phyloP scores from a whole-genome alignment of 352 stramenopile species.

The Globisporangium heterothallicum region DNA sequence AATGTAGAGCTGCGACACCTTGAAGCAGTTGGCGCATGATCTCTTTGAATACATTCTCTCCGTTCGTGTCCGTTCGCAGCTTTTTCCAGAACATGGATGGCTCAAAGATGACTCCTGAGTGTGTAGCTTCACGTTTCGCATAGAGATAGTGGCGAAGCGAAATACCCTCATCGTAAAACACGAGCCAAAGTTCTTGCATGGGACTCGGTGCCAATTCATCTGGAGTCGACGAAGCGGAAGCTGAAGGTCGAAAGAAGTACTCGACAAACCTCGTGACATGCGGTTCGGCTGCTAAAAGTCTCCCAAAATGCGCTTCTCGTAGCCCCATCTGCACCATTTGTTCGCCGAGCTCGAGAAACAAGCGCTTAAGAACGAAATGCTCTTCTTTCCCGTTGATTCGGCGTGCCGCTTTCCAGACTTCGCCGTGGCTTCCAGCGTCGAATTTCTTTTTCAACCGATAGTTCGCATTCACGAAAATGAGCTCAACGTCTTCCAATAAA shows the following conservation, averaged over 20 bases:
- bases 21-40: conserved; percentile 94
- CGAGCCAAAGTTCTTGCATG: conserved; percentile 77
- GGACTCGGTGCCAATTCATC: conserved; percentile 1
- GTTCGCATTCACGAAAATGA: conserved; percentile 69
- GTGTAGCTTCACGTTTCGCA: conserved; percentile 38
- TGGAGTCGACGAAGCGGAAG: not conserved
- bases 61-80: conserved; percentile 43
- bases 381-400: conserved; percentile 22
- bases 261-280: conserved; percentile 86
- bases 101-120: conserved; percentile 52
- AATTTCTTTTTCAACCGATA: conserved; percentile 80
- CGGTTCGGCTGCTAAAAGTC: conserved; percentile 32
- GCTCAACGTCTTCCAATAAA: conserved; percentile 37
- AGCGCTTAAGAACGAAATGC: conserved; percentile 80
- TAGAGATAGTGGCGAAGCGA: conserved; percentile 88
- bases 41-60: conserved; percentile 78
- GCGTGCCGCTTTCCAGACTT: conserved; percentile 66
- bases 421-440: conserved; percentile 76
- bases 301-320: conserved; percentile 82
- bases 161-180: conserved; percentile 88
- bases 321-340: conserved; percentile 69
- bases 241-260: conserved; percentile 68
- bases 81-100: conserved; percentile 77
- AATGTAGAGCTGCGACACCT: conserved; percentile 86
- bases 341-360: conserved; percentile 68